Conservation (phyloP, 2,329 filamentous ascomycete species). For the Botryotinia narcissicola region DNA sequence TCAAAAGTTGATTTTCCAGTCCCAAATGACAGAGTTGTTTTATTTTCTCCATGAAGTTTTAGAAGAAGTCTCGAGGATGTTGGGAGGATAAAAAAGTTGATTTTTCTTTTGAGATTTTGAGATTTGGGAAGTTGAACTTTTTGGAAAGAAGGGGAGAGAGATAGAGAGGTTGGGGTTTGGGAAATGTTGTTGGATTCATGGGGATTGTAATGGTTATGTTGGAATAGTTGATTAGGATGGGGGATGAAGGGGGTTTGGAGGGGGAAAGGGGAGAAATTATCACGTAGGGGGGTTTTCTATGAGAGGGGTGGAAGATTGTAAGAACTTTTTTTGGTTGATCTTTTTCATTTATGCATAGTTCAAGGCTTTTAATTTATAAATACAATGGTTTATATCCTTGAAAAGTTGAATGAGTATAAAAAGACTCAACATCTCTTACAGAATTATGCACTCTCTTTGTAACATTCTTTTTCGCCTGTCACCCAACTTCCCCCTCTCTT, state of each 20-base stretch:
- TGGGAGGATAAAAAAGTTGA: not conserved
- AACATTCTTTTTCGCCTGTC: not conserved
- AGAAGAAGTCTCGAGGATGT: not conserved
- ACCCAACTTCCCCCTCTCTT: not conserved
- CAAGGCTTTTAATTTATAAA: too few relatives aligned
- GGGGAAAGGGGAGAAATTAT: not conserved
- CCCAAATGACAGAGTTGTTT: not conserved
- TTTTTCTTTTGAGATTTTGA: not conserved
- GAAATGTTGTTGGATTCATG: accelerated
- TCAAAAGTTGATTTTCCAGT: not conserved
- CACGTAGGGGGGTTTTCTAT: not conserved
- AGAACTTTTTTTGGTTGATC: not conserved
- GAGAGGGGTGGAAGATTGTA: accelerated
- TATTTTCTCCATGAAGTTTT: not conserved
- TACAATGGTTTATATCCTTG: not conserved
- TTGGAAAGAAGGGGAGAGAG: not conserved
- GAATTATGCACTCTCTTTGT: not conserved
- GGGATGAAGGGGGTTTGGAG: not conserved
- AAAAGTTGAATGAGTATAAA: not conserved
- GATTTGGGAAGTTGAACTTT: not conserved
- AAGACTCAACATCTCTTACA: accelerated
- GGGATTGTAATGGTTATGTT: not conserved
- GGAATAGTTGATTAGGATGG: not conserved
- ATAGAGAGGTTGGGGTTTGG: accelerated
- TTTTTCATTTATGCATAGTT: too few relatives aligned